phyloP scores from a whole-genome alignment of 2,329 filamentous ascomycete species.

The Exophiala lecanii-corni region DNA sequence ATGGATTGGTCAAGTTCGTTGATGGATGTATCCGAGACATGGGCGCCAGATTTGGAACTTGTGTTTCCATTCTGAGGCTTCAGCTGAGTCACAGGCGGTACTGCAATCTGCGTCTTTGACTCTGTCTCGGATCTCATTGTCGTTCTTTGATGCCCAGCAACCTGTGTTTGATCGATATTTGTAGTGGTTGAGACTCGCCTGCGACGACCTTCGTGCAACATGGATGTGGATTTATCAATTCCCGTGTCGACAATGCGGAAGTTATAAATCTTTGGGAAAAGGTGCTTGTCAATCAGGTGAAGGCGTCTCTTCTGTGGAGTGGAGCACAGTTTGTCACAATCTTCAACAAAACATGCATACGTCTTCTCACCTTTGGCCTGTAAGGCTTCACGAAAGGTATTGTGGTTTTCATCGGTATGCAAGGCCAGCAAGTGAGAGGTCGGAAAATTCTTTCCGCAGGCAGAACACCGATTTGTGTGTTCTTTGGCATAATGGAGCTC shows the following conservation, averaged over 20 bases:
- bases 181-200: constrained; percentile 33
- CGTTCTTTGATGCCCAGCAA: constrained; percentile 19
- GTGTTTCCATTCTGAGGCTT: background rate
- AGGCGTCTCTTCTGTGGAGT: constrained; percentile 78
- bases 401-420: constrained; percentile 89
- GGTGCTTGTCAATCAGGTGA: constrained; percentile 91
- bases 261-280: constrained; percentile 84
- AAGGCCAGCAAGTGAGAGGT: constrained; percentile 72
- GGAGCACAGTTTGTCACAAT: constrained; percentile 77
- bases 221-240: constrained; percentile 77
- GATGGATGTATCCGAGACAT: constrained; percentile 30
- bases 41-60: constrained; percentile 11
- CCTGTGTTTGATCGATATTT: constrained; percentile 26
- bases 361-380: constrained; percentile 81
- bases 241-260: constrained; percentile 80
- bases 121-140: constrained; percentile 2
- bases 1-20: constrained; percentile 39
- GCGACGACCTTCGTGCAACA: constrained; percentile 57
- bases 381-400: constrained; percentile 67
- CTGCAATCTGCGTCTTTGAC: constrained; percentile 7
- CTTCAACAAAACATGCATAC: constrained; percentile 84
- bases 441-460: constrained; percentile 84
- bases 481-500: constrained; percentile 77
- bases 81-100: constrained; percentile 2
- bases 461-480: constrained; percentile 78